Base-by-base conservation (phyloP, 208 protist genomes). In the Porcisia hertigi region DNA sequence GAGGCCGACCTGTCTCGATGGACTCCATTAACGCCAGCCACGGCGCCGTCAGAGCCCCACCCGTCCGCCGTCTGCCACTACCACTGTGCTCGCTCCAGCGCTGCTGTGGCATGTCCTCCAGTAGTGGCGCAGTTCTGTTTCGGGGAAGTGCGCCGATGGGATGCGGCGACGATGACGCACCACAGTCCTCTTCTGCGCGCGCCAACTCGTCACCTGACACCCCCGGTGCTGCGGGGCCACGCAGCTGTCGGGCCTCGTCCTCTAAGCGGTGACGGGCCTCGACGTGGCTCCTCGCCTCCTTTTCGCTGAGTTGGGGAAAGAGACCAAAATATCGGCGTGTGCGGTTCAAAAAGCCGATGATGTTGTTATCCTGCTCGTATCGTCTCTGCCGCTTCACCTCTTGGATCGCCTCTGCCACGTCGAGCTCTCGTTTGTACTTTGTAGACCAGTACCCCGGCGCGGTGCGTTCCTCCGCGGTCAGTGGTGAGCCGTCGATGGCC, bases 21-120 rank as follows among this genome's bases (percentile, higher is more conserved):
- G 89, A 88, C 66, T 85, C 81, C 62, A 97, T 76, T 67, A 97
- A 62, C 55, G 83, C 89, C 67, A 82, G 76, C 93, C 93, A 97
- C 49, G 89, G 81, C 3, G 84, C 52, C n/a, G 36, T 59, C 55
- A 77, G 54, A 23, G 36, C 69, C n/a, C 79, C 64, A 14, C 53
- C 36, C 34, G 18, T 52, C 67, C 64, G 71, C 52, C 36, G 45
- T 9, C 9, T 18, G 20, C 9, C 58, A 12, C 65, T 54, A 2
- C 12, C 36, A 16, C 25, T 41, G 43, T 75, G 20, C 54, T 75
- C 71, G 58, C 57, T 65, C 3, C n/a, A 11, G 39, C 14, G 49
- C 43, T 39, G 43, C n/a, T 59, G 69, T 72, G 69, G 18, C 18
- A 25, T 45, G 53, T 54, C 36, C 25, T 25, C 16, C 53, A 25